A percentile compares a stretch with the other conserved stretches of the same genome.
Evolutionary conservation across 306 rosid genomes (phyloP).

Genomic region (Gleditsia sinensis): DNA sequence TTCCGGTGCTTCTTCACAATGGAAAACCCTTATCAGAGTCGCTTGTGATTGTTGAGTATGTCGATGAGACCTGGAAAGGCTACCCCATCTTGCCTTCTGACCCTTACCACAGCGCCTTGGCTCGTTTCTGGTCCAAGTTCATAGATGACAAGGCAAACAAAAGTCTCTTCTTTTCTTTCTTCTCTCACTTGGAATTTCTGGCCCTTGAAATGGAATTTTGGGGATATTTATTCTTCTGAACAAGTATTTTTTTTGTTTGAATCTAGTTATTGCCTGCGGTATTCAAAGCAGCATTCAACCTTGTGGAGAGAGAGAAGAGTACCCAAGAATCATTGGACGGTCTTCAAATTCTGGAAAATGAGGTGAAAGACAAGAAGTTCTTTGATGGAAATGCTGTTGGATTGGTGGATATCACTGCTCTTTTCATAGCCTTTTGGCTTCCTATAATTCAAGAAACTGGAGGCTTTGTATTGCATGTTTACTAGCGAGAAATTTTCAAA

Average conservation of each 20-base stretch:
- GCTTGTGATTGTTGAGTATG: conserved; percentile 46
- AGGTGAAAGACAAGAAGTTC: conserved; percentile 45
- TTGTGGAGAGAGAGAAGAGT: conserved; percentile 39
- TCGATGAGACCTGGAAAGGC: conserved; percentile 41
- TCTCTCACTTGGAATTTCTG: too few relatives aligned
- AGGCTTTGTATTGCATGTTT: conserved; percentile 34
- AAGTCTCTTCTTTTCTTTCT: not conserved
- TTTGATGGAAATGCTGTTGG: conserved; percentile 59
- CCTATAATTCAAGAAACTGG: conserved; percentile 31
- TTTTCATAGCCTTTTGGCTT: conserved; percentile 42
- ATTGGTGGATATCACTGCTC: conserved; percentile 47
- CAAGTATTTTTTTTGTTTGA: not conserved
- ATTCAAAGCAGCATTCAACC: conserved; percentile 11
- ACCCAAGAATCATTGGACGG: conserved; percentile 37
- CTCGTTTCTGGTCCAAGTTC: conserved; percentile 44
- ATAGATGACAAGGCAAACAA: conserved; percentile 44
- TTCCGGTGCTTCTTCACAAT: conserved; percentile 45
- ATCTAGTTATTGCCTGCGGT: not conserved
- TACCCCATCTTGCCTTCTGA: conserved; percentile 42
- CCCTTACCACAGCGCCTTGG: conserved; percentile 42
- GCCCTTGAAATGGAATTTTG: too few relatives aligned
- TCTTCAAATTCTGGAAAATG: conserved; percentile 42
- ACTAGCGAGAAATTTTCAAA: conserved; percentile 39
- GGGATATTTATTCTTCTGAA: too few relatives aligned
- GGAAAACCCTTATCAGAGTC: conserved; percentile 46